Percentiles rank a stretch among this genome's conserved stretches.
Conservation (phyloP, 73 alveolate species). For the Symbiodinium pilosum region DNA sequence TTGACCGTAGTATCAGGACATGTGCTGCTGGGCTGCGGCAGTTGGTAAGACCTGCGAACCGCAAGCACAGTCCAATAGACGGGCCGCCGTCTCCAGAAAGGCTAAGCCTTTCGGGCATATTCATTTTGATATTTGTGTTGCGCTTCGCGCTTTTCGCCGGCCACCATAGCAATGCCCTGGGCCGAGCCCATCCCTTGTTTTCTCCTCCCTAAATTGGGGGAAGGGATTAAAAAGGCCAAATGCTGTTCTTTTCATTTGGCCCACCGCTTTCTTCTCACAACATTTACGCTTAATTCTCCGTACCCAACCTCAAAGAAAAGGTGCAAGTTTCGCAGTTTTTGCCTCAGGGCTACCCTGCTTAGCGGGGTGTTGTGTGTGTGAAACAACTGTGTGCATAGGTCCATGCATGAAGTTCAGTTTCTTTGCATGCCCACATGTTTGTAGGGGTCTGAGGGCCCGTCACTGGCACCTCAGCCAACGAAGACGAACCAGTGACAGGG, state of each 20-base stretch:
- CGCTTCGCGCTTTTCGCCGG: not conserved
- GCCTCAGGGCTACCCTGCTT: not conserved
- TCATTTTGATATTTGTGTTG: too few relatives aligned
- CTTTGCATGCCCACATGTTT: too few relatives aligned
- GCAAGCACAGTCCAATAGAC: not conserved
- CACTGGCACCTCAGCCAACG: too few relatives aligned
- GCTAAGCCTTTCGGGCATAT: not conserved
- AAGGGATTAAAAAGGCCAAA: not conserved
- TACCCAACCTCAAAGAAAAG: not conserved
- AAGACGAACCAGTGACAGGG: too few relatives aligned
- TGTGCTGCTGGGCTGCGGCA: not conserved
- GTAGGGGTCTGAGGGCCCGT: too few relatives aligned
- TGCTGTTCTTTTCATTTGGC: not conserved
- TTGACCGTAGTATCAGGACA: not conserved
- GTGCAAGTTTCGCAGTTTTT: too few relatives aligned
- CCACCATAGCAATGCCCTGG: not conserved
- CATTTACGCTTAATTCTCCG: too few relatives aligned
- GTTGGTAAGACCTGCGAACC: not conserved
- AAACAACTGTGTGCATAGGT: not conserved
- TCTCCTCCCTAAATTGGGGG: not conserved
- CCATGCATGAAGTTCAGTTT: too few relatives aligned
- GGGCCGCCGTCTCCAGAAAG: not conserved
- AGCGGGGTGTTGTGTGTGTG: conserved; percentile 3
- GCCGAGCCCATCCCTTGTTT: not conserved
- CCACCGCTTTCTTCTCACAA: not conserved